Percentiles rank a stretch among this genome's conserved stretches.
Conservation (phyloP, 495 filamentous ascomycete species). For the Penicillium lividum region DNA sequence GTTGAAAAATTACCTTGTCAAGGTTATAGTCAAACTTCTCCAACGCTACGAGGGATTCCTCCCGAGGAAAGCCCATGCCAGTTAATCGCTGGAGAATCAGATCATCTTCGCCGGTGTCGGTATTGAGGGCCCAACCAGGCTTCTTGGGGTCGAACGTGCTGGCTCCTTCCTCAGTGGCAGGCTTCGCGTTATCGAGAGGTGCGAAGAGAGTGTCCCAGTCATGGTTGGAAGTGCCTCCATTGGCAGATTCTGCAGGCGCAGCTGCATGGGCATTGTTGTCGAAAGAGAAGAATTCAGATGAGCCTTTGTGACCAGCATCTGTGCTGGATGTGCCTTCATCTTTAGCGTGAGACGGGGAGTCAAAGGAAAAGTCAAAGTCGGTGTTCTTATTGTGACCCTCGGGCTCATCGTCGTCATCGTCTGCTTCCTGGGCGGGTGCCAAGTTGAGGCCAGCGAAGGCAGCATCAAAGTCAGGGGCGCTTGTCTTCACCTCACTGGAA, state of each 20-base stretch:
- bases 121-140: constrained; percentile 68
- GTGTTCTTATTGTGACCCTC: constrained; percentile 44
- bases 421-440: constrained; percentile 66
- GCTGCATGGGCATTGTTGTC: constrained; percentile 53
- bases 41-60: constrained; percentile 76
- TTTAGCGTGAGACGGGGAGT: constrained; percentile 44
- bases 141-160: constrained; percentile 37
- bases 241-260: constrained; percentile 24
- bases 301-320: constrained; percentile 20
- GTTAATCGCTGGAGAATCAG: constrained; percentile 88
- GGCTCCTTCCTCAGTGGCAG: constrained; percentile 30
- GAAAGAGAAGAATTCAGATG: constrained; percentile 47
- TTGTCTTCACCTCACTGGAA: constrained; percentile 31
- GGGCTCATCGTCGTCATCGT: constrained; percentile 70
- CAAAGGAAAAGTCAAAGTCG: constrained; percentile 74
- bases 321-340: constrained; percentile 24
- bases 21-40: constrained; percentile 96
- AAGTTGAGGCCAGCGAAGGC: constrained; percentile 80
- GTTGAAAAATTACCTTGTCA: constrained; percentile 70
- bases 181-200: constrained; percentile 62
- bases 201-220: constrained; percentile 98
- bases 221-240: constrained; percentile 49
- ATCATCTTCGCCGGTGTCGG: constrained; percentile 81
- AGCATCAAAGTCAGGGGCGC: constrained; percentile 74
- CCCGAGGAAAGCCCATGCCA: constrained; percentile 83